These are phyloP conservation scores for Aspergillus japonicus DNA, from an alignment of 2,329 filamentous ascomycete genomes.

Conservation along the genomic window DNA sequence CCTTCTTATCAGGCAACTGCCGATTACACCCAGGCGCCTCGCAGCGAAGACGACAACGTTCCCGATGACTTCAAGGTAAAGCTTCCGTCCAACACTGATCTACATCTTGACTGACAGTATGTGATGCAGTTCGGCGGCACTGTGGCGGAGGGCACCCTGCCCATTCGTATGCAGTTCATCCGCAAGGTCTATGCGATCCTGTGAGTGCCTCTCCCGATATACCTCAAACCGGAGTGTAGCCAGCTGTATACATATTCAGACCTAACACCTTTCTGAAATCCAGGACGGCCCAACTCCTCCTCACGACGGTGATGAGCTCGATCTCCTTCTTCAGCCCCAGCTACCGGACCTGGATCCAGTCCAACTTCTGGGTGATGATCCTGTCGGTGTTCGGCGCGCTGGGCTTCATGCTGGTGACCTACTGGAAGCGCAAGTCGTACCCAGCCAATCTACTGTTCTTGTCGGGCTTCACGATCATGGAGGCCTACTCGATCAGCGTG, in stretches of 20 bases:
- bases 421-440: conserved; percentile 94
- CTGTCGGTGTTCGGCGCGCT: conserved; percentile 80
- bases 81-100: background rate
- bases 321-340: conserved; percentile 78
- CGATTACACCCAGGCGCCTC: conserved; percentile 61
- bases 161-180: conserved; percentile 95
- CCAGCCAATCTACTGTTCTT: conserved; percentile 94
- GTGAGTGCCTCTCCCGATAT: conserved; percentile 39
- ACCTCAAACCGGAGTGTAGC: background rate
- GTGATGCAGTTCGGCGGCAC: conserved; percentile 75
- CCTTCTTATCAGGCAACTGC: conserved; percentile 73
- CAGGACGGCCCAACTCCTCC: conserved; percentile 82
- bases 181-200: conserved; percentile 98
- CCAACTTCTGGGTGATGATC: conserved; percentile 80
- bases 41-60: conserved; percentile 83
- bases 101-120: background rate
- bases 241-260: no score
- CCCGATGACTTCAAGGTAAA: conserved; percentile 94
- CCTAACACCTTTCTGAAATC: background rate
- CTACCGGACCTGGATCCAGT: conserved; percentile 87
- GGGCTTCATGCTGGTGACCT: conserved; percentile 81
- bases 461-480: conserved; percentile 80
- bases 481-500: conserved; percentile 91
- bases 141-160: conserved; percentile 88
- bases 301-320: conserved; percentile 75